Percentiles rank a stretch among this genome's conserved stretches.
Evolutionary conservation across 176 grass and related monocot species (phyloP).

Genomic region (Eleusine indica): DNA sequence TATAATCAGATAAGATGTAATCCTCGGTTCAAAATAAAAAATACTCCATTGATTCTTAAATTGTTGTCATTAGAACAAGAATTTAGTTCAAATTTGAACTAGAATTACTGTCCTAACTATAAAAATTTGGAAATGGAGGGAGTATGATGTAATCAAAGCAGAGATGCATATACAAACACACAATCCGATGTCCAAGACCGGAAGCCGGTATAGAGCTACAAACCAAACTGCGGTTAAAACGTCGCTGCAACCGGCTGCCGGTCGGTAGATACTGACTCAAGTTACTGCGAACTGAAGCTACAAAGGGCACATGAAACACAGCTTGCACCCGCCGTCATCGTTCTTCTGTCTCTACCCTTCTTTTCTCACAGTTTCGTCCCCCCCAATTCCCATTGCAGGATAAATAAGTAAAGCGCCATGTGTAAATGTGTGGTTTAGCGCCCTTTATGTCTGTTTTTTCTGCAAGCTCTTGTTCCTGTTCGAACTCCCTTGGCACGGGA

Average conservation of each 20-base stretch:
- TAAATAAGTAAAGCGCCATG: constrained; percentile 40
- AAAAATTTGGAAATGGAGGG: too few species aligned
- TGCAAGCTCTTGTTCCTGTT: constrained; percentile 34
- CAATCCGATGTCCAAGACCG: background rate
- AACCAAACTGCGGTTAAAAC: constrained; percentile 8
- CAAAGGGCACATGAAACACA: background rate
- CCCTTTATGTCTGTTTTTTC: background rate
- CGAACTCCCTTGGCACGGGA: background rate
- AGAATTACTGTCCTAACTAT: too few species aligned
- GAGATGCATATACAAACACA: background rate
- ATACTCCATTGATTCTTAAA: too few species aligned
- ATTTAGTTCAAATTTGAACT: too few species aligned
- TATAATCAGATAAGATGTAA: background rate
- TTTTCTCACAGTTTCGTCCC: constrained; percentile 6
- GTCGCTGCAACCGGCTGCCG: background rate
- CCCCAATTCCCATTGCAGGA: constrained; percentile 26
- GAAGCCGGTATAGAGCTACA: background rate
- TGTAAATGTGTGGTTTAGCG: background rate
- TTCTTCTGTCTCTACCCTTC: background rate
- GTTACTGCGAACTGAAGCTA: constrained; percentile 31
- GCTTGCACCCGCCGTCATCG: background rate
- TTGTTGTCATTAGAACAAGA: too few species aligned
- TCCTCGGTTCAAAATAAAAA: background rate
- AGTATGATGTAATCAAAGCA: background rate
- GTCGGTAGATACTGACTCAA: background rate